Evolutionary conservation across 768 basidiomycete genomes (phyloP), one percentile per base, ranked within the genome.

Genomic region (Tricholoma flavovirens): DNA sequence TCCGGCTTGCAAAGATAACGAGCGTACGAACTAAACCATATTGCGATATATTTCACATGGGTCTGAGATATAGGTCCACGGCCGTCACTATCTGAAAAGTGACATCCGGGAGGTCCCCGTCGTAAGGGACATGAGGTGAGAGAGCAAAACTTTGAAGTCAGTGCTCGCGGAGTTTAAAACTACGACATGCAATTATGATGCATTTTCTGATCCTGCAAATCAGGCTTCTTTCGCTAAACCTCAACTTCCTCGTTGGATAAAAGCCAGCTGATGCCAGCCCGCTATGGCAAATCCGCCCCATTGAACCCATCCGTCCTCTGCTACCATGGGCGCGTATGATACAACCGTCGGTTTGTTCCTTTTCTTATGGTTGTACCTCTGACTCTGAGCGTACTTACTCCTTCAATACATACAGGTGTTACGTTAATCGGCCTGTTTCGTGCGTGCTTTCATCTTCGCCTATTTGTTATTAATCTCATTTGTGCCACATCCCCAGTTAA

Each of bases 361-460:
- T 40, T 33, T 35, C 33, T 19, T 38, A 24, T n/a, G 15, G 4
- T 35, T 12, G 11, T 19, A 9, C 45, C 45, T 12, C 14, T 52
- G 12, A 17, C 33, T 22, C 45, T 46, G 15, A 42, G n/a, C n/a
- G n/a, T n/a, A n/a, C n/a, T n/a, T n/a, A n/a, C n/a, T 17, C n/a
- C n/a, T 49, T 11, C 38, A n/a, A n/a, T 35, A 32, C 17, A 5
- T 33, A 14, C 35, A 68, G 67, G 67, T 60, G 62, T 65, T 55
- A 57, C 66, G 24, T 56, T 68, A 30, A 24, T 68, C 52, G 67
- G 67, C 40, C 48, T 68, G 17, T 66, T 68, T 53, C 63, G 67
- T 66, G 48, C 17, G 65, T 62, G 35, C 10, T 49, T 36, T 36
- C 19, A 15, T 36, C 38, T 8, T 24, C 30, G 21, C 30, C 33